A percentile compares a stretch with the other conserved stretches of the same genome.
Conservation (phyloP, 1,284 basidiomycete genomes). For the Puccinia polysora region DNA sequence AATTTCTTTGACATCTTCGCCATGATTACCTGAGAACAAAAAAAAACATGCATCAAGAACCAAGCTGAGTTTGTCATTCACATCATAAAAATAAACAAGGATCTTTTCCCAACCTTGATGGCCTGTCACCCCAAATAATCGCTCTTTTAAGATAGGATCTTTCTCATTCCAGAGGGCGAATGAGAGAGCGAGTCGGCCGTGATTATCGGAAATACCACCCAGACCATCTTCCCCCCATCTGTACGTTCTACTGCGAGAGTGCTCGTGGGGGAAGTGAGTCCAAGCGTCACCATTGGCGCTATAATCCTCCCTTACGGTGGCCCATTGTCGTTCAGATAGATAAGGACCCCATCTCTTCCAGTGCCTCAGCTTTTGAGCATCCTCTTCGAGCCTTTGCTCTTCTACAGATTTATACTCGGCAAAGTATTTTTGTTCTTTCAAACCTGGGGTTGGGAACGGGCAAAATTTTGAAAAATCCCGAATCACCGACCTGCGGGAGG, state of each 20-base stretch:
- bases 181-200: conserved; percentile 82
- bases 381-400: conserved; percentile 59
- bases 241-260: conserved; percentile 87
- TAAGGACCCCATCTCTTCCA: conserved; percentile 99
- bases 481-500: conserved; percentile 16
- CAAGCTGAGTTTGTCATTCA: neutral
- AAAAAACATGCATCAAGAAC: no score
- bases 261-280: conserved; percentile 94
- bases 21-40: conserved; percentile 89
- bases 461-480: conserved; percentile 44
- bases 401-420: conserved; percentile 55
- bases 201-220: conserved; percentile 92
- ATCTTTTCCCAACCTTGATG: conserved; percentile 71
- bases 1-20: conserved; percentile 96
- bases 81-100: no score
- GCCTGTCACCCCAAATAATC: conserved; percentile 86
- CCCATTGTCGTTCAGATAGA: conserved; percentile 95
- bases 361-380: conserved; percentile 65
- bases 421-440: conserved; percentile 46
- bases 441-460: conserved; percentile 47
- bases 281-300: conserved; percentile 93
- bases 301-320: conserved; percentile 96
- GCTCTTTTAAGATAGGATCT: conserved; percentile 92
- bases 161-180: conserved; percentile 91
- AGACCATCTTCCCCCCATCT: conserved; percentile 98